phyloP scores from a whole-genome alignment of 192 early-diverging fungal species.

The Neocallimastix lanati region DNA sequence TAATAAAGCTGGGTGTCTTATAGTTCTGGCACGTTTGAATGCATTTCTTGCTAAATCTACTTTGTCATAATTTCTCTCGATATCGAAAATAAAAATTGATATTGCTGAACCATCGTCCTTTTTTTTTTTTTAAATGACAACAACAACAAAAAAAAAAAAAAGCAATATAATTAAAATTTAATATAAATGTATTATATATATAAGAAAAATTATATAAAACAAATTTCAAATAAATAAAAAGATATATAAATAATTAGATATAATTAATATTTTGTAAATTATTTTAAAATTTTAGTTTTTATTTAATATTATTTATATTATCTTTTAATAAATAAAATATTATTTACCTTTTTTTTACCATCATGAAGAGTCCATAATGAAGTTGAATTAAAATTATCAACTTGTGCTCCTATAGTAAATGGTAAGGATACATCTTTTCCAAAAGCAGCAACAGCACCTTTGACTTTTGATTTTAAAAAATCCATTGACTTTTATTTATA shows the following conservation, averaged over 20 bases:
- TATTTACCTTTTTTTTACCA: not conserved
- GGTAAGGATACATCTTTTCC: not conserved
- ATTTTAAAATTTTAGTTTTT: too few relatives aligned
- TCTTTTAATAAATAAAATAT: too few relatives aligned
- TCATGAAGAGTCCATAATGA: not conserved
- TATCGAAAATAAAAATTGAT: not conserved
- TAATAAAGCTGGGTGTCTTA: constrained; percentile 76
- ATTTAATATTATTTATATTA: too few relatives aligned
- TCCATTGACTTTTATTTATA: not conserved
- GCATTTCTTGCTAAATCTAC: not conserved
- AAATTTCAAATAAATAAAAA: too few relatives aligned
- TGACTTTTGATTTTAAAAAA: not conserved
- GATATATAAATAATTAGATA: too few relatives aligned
- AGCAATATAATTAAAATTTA: too few relatives aligned
- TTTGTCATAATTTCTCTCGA: not conserved
- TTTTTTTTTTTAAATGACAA: not conserved
- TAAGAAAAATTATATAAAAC: too few relatives aligned
- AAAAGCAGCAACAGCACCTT: not conserved
- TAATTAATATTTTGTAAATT: too few relatives aligned
- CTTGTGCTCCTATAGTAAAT: not conserved
- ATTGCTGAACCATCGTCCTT: not conserved
- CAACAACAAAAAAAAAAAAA: too few relatives aligned
- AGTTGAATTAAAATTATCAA: not conserved
- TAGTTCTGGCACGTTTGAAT: constrained; percentile 19
- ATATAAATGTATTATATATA: too few relatives aligned